Conservation (phyloP, 148 eudicot species). For the Diospyros lotus region DNA sequence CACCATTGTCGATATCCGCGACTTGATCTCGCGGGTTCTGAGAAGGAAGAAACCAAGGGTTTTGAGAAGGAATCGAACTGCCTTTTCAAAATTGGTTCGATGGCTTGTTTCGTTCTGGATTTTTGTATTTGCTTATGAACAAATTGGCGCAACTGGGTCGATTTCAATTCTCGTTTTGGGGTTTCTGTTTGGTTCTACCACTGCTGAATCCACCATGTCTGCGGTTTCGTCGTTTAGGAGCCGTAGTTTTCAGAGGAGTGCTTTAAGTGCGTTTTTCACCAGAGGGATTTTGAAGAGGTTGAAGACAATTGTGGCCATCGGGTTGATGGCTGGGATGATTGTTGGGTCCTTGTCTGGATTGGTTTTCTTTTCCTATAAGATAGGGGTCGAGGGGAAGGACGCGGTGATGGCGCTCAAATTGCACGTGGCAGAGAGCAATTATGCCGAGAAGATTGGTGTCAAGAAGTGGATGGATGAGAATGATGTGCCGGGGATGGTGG, state of each 20-base stretch:
- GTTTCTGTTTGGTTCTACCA: slow-evolving; percentile 47
- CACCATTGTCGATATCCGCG: slow-evolving; percentile 64
- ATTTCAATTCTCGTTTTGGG: slow-evolving; percentile 52
- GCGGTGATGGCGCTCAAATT: slow-evolving; percentile 71
- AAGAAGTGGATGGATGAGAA: slow-evolving; percentile 95
- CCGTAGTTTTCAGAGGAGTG: slow-evolving; percentile 54
- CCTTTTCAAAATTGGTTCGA: slow-evolving; percentile 54
- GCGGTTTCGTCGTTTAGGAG: slow-evolving; percentile 61
- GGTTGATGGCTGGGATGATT: slow-evolving; percentile 71
- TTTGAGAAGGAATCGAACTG: slow-evolving; percentile 42
- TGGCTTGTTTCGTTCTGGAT: slow-evolving; percentile 71
- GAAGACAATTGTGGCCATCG: slow-evolving; percentile 83
- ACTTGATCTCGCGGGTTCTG: slow-evolving; percentile 23
- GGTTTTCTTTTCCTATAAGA: slow-evolving; percentile 83
- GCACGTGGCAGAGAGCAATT: slow-evolving; percentile 73
- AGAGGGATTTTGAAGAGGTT: slow-evolving; percentile 52
- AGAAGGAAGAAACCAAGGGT: slow-evolving; percentile 21
- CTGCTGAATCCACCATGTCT: slow-evolving; percentile 63
- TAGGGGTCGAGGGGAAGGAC: slow-evolving; percentile 85
- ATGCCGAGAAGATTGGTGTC: slow-evolving; percentile 79
- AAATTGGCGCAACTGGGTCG: slow-evolving; percentile 53
- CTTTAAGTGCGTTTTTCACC: slow-evolving; percentile 58
- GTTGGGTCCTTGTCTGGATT: slow-evolving; percentile 60
- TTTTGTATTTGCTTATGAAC: slow-evolving; percentile 69
- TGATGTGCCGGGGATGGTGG: slow-evolving; percentile 86